Evolutionary conservation across 371 early-diverging fungal species (phyloP), one percentile per base, ranked within the genome.

Genomic region (Fennellomyces sp.): DNA sequence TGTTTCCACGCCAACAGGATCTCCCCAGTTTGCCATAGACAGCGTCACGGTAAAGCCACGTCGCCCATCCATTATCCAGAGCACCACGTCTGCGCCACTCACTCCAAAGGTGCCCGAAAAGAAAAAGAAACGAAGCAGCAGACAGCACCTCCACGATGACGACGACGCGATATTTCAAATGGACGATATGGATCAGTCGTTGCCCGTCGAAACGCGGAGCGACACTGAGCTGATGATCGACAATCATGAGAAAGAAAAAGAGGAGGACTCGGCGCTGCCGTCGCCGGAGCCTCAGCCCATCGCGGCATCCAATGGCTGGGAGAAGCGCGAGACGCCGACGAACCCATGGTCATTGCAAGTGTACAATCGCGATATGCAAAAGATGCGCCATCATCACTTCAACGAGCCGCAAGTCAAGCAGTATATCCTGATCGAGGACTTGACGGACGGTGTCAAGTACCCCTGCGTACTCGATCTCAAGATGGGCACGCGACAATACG

Each of bases 401-500:
- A 60, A 21, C 17, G 73, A 79, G 82, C 91, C 75, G 88, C 17
- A 4, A 23, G 45, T 45, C 7, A 45, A 45, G 21, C 45, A 45
- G 45, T 98, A 73, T 88, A 95, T 77, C 25, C 26, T 73, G 25
- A 70, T 77, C 42, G 77, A 77, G 56, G 98, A 98, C 75, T 74
- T 98, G 54, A 97, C 98, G 0, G 89, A 91, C 17, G 90, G 92
- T 1, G 78, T 94, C 56, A 80, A 83, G 66, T 85, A 85, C 29
- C 98, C 98, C 0, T 97, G 97, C 60, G 92, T 98, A 5, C 76
- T 98, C 52, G 97, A 98, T 72, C 80, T 98, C 47, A 98, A 98
- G 65, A 97, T 98, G 97, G 98, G 98, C 13, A 97, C 95, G 5
- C 83, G 98, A 1, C 98, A 98, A 73, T 92, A 97, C 66, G 96